These are phyloP conservation scores for Suhomyces prunicola DNA, from an alignment of 805 yeast species.

Conservation along the genomic window DNA sequence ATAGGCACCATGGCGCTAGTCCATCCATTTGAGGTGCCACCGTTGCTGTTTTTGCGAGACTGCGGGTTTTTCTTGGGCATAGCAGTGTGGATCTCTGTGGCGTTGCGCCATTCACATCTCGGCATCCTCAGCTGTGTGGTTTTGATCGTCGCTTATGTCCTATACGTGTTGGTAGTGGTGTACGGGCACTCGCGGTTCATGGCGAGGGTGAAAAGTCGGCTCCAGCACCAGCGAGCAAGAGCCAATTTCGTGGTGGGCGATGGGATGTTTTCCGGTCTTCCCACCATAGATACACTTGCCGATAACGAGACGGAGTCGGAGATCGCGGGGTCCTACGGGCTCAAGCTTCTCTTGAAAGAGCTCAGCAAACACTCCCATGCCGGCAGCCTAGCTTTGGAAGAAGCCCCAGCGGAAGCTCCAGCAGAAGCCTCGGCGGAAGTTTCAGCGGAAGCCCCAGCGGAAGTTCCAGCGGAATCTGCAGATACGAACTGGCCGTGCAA, in stretches of 20 bases:
- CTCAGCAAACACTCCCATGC: constrained; percentile 26
- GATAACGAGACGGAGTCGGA: constrained; percentile 4
- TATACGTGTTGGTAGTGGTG: constrained; percentile 50
- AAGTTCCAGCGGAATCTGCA: too few species aligned
- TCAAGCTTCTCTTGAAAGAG: constrained; percentile 30
- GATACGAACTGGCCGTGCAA: background rate
- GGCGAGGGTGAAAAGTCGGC: constrained; percentile 8
- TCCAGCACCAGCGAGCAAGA: constrained; percentile 23
- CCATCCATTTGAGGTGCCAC: constrained; percentile 59
- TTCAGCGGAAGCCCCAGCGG: too few species aligned
- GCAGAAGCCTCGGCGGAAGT: too few species aligned
- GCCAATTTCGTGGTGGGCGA: constrained; percentile 12
- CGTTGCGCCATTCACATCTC: constrained; percentile 55
- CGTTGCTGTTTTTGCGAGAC: constrained; percentile 57
- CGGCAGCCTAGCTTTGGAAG: background rate
- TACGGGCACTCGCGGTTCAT: constrained; percentile 19
- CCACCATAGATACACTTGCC: constrained; percentile 16
- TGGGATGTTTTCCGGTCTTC: constrained; percentile 18
- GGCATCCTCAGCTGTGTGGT: constrained; percentile 52
- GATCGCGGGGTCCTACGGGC: constrained; percentile 28
- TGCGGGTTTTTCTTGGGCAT: constrained; percentile 52
- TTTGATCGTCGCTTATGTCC: constrained; percentile 54
- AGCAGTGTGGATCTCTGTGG: constrained; percentile 46
- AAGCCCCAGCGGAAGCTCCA: too few species aligned
- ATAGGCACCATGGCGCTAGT: constrained; percentile 74